Percentiles rank a stretch among this genome's conserved stretches.
Conservation (phyloP, 371 early-diverging fungal genomes). For the Cokeromyces recurvatus region DNA sequence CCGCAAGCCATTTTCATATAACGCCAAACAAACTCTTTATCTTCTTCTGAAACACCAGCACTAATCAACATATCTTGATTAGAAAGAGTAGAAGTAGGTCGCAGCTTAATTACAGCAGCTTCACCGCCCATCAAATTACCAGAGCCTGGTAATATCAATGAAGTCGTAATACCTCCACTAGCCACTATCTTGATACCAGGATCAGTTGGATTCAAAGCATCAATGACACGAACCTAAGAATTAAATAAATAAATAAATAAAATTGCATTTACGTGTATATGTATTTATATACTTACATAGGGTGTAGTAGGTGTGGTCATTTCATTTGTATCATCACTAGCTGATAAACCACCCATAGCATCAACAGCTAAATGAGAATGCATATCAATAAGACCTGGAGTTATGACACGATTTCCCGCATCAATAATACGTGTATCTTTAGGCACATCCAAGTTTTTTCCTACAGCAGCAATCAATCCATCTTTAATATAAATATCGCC, state of each 20-base stretch:
- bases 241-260: neutral
- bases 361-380: slow-evolving; percentile 68
- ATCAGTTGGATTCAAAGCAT: slow-evolving; percentile 63
- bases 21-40: slow-evolving; percentile 55
- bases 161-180: slow-evolving; percentile 79
- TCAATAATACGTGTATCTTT: slow-evolving; percentile 48
- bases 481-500: slow-evolving; percentile 57
- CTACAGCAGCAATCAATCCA: slow-evolving; percentile 56
- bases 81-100: slow-evolving; percentile 51
- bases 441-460: slow-evolving; percentile 27
- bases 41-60: slow-evolving; percentile 44
- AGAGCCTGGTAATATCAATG: slow-evolving; percentile 74
- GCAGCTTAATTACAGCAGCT: slow-evolving; percentile 66
- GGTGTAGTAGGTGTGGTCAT: slow-evolving; percentile 62
- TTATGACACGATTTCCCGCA: slow-evolving; percentile 64
- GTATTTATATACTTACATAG: slow-evolving; percentile 26
- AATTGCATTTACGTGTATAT: neutral
- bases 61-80: slow-evolving; percentile 66
- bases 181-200: slow-evolving; percentile 63
- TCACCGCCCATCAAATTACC: slow-evolving; percentile 82
- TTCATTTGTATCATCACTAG: slow-evolving; percentile 66
- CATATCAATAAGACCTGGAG: slow-evolving; percentile 83
- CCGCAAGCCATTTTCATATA: slow-evolving; percentile 90
- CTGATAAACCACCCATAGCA: slow-evolving; percentile 55
- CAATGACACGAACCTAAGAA: slow-evolving; percentile 49